Conservation (phyloP, 1,139 yeast species). For the Yamadazyma spencermartinsiae region DNA sequence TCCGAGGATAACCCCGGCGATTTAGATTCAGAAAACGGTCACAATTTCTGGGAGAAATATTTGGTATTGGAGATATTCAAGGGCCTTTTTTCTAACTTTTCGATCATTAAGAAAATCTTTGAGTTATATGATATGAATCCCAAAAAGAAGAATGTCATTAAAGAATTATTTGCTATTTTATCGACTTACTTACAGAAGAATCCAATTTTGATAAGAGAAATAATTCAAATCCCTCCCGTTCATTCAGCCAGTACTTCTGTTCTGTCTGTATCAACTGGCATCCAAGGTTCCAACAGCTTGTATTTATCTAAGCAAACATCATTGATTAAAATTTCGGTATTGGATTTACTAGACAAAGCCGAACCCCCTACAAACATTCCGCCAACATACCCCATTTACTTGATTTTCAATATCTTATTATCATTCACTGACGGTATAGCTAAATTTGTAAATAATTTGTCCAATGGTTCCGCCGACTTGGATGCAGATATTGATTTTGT, state of each 20-base stretch:
- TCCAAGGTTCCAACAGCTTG: conserved; percentile 2
- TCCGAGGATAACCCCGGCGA: not conserved
- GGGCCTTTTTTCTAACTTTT: conserved; percentile 58
- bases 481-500: conserved; percentile 41
- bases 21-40: conserved; percentile 8
- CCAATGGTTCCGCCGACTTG: conserved; percentile 26
- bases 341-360: conserved; percentile 75
- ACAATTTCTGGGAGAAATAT: conserved; percentile 63
- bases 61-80: conserved; percentile 72
- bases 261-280: not conserved
- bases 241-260: not conserved
- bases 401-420: conserved; percentile 56
- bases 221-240: conserved; percentile 9
- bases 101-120: conserved; percentile 53
- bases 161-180: conserved; percentile 56
- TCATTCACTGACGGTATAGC: conserved; percentile 71
- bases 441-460: conserved; percentile 46
- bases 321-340: conserved; percentile 51
- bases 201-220: conserved; percentile 31
- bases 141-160: conserved; percentile 58
- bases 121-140: conserved; percentile 61
- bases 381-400: conserved; percentile 58
- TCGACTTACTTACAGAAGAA: conserved; percentile 21
- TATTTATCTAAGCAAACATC: conserved; percentile 29
- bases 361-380: conserved; percentile 69